Evolutionary conservation across 768 basidiomycete species (phyloP).

Genomic region (Rhizopogon salebrosus): DNA sequence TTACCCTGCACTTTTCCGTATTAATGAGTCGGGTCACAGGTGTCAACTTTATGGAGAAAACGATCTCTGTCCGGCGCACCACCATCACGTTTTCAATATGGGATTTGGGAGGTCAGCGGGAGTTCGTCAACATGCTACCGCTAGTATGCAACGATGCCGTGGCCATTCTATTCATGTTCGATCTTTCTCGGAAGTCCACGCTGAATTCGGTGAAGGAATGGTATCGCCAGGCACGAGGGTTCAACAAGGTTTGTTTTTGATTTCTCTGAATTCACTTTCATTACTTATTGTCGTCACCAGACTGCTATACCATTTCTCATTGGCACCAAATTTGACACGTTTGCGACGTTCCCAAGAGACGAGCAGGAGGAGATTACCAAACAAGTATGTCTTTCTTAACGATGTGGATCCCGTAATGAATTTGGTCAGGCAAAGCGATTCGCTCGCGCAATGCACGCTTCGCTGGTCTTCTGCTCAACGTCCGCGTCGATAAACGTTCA

Average conservation of each 20-base stretch:
- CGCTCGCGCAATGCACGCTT: conserved; percentile 98
- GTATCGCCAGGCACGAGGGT: conserved; percentile 98
- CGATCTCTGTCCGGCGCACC: conserved; percentile 94
- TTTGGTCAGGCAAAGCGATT: conserved; percentile 84
- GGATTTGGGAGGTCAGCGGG: conserved; percentile 95
- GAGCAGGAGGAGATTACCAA: conserved; percentile 99
- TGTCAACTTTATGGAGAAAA: conserved; percentile 99
- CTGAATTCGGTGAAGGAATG: conserved; percentile 99
- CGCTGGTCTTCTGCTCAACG: conserved; percentile 98
- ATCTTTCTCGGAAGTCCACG: conserved; percentile 94
- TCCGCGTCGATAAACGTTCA: conserved; percentile 99
- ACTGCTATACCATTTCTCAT: conserved; percentile 98
- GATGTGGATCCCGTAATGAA: conserved; percentile 6
- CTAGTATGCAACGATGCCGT: conserved; percentile 99
- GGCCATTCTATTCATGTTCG: conserved; percentile 99
- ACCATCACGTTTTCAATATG: conserved; percentile 99
- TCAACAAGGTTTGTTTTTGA: conserved; percentile 79
- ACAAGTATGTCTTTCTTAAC: conserved; percentile 52
- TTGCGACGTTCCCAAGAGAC: conserved; percentile 91
- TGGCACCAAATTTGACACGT: conserved; percentile 97
- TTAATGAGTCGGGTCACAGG: conserved; percentile 36
- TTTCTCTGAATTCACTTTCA: neutral
- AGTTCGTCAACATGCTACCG: conserved; percentile 99
- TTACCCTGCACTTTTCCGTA: neutral
- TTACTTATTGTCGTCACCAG: conserved; percentile 36